phyloP scores from a whole-genome alignment of 2,329 filamentous ascomycete genomes.

The Colletotrichum lini region DNA sequence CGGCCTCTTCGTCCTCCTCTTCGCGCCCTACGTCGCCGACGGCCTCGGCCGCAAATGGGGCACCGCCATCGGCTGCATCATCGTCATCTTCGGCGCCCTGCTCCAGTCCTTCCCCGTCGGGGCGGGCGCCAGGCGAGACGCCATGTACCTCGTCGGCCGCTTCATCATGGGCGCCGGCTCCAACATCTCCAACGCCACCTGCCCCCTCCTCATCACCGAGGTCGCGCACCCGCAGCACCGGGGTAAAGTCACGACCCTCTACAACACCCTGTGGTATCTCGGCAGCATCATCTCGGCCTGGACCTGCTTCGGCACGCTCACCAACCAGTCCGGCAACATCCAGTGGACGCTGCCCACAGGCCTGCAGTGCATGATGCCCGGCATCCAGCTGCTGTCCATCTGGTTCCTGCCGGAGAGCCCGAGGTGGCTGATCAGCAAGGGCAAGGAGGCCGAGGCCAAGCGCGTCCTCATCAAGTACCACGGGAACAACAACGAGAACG shows the following conservation, averaged over 20 bases:
- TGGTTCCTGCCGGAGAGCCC: slow-evolving; percentile 72
- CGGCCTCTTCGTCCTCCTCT: slow-evolving; percentile 61
- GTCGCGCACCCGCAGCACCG: slow-evolving; percentile 65
- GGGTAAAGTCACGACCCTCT: slow-evolving; percentile 62
- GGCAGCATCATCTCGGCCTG: slow-evolving; percentile 57
- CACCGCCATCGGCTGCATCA: slow-evolving; percentile 62
- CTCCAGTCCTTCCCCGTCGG: slow-evolving; percentile 58
- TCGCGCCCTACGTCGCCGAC: slow-evolving; percentile 62
- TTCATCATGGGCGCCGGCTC: slow-evolving; percentile 69
- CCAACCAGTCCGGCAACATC: slow-evolving; percentile 58
- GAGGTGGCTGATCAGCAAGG: slow-evolving; percentile 69
- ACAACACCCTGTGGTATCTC: slow-evolving; percentile 65
- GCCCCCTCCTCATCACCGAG: slow-evolving; percentile 64
- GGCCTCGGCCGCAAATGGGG: slow-evolving; percentile 60
- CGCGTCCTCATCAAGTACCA: slow-evolving; percentile 60
- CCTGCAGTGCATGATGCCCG: slow-evolving; percentile 59
- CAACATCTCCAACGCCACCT: slow-evolving; percentile 61
- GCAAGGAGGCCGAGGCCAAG: slow-evolving; percentile 64
- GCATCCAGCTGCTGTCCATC: slow-evolving; percentile 57
- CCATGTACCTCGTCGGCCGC: slow-evolving; percentile 63
- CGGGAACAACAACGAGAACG: slow-evolving; percentile 35
- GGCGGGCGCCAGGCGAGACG: slow-evolving; percentile 46
- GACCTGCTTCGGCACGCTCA: slow-evolving; percentile 62
- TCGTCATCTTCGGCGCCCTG: slow-evolving; percentile 64
- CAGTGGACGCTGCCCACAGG: slow-evolving; percentile 61